Conservation (phyloP, 1,284 basidiomycete species). For the Leccinum pachyderme region DNA sequence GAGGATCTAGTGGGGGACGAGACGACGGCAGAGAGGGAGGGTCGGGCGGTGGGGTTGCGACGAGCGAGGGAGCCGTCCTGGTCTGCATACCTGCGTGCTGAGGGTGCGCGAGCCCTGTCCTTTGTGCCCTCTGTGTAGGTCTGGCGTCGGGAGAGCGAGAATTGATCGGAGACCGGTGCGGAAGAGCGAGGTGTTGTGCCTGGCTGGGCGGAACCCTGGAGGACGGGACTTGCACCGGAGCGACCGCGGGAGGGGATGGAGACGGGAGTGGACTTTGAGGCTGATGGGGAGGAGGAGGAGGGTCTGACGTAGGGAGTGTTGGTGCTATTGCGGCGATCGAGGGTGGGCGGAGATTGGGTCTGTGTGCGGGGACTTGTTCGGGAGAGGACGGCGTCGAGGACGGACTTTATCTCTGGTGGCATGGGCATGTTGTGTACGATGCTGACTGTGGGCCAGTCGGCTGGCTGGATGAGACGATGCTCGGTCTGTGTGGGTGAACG, state of each 20-base stretch:
- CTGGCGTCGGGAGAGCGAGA: conserved; percentile 46
- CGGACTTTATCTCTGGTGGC: conserved; percentile 63
- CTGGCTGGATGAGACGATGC: conserved; percentile 57
- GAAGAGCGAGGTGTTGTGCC: conserved; percentile 35
- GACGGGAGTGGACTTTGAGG: conserved; percentile 35
- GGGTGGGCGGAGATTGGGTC: conserved; percentile 34
- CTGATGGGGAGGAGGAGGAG: conserved; percentile 11
- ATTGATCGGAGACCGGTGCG: conserved; percentile 39
- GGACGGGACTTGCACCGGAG: conserved; percentile 33
- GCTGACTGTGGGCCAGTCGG: conserved; percentile 79
- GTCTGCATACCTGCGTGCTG: conserved; percentile 57
- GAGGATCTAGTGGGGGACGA: conserved; percentile 28
- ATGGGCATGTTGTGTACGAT: conserved; percentile 67
- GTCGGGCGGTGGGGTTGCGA: conserved; percentile 44
- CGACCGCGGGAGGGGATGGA: conserved; percentile 33
- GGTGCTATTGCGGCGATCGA: conserved; percentile 46
- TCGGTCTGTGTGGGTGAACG: conserved; percentile 62
- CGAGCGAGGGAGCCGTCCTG: conserved; percentile 47
- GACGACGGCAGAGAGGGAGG: conserved; percentile 45
- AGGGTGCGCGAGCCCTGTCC: conserved; percentile 57
- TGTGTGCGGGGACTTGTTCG: conserved; percentile 28
- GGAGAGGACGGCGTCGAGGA: conserved; percentile 53
- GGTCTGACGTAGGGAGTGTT: conserved; percentile 38
- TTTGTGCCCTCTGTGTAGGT: conserved; percentile 40
- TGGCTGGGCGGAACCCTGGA: conserved; percentile 21